phyloP scores from a whole-genome alignment of 2,329 filamentous ascomycete species.

The Colletotrichum tropicale region DNA sequence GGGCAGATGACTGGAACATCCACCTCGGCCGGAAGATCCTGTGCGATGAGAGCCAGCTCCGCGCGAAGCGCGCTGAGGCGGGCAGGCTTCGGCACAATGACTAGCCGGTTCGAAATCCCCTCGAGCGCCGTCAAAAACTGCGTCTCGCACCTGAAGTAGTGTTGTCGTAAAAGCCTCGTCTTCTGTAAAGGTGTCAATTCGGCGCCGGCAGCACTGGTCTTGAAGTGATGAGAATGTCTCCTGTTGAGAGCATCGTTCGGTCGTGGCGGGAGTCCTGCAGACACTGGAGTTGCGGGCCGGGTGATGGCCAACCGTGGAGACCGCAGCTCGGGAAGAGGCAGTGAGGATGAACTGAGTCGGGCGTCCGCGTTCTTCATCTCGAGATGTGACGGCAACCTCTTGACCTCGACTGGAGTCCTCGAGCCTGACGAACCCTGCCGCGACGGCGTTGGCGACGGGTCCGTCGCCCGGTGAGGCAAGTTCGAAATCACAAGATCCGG shows the following conservation, averaged over 20 bases:
- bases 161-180: conserved; percentile 74
- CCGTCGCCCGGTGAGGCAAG: neutral
- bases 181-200: conserved; percentile 71
- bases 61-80: conserved; percentile 81
- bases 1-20: conserved; percentile 85
- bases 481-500: conserved; percentile 38
- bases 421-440: conserved; percentile 18
- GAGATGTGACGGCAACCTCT: conserved; percentile 50
- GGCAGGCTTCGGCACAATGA: conserved; percentile 81
- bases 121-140: conserved; percentile 82
- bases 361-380: conserved; percentile 62
- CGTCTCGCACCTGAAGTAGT: conserved; percentile 83
- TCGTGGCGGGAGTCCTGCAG: conserved; percentile 53
- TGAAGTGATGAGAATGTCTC: conserved; percentile 66
- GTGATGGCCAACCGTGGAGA: conserved; percentile 52
- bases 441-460: neutral
- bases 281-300: conserved; percentile 63
- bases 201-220: conserved; percentile 61
- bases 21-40: conserved; percentile 82
- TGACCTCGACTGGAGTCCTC: conserved; percentile 39
- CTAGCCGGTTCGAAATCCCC: conserved; percentile 83
- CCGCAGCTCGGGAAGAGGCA: conserved; percentile 66
- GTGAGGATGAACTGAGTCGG: conserved; percentile 70
- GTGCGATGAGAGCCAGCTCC: conserved; percentile 79
- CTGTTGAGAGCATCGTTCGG: conserved; percentile 54